Base-by-base conservation (phyloP, 2,329 filamentous ascomycete genomes). In the Stagonosporopsis rhizophila region DNA sequence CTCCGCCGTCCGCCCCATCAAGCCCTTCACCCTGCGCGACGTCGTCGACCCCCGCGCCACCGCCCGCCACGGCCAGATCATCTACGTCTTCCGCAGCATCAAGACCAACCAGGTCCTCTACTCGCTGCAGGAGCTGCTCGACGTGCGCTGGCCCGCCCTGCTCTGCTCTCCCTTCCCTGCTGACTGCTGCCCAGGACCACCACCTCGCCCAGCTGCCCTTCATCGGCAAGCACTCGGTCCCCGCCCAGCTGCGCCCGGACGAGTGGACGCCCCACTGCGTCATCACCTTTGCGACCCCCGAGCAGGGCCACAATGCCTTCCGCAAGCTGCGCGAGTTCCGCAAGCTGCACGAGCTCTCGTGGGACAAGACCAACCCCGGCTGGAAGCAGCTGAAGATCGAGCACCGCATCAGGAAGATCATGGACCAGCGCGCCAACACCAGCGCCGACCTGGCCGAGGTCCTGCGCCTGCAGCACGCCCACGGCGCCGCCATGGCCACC, bases 101-200 rank as follows among this genome's bases (percentile, higher is more conserved):
- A 80, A 81, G 59, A 87, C 86, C 32, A 86, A 87, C 56, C 86
- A 88, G 74, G 82, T 88, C 61, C 77, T 88, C 51, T 88, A 88
- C 74, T 87, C 86, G 20, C 74, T 88, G 60, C 81, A 80, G 37
- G 80, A 82, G 48, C 78, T 80, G 48, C 71, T 88, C 41, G 78
- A 86, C 61, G 85, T 87, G 76, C 62, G 78, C 7, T 11, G n/a
- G n/a, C n/a, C 37, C 19, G 7, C 2, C 25, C 25, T 5, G 15
- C 15, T 30, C 22, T 41, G 9, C 22, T 14, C 11, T 27, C 3
- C 6, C 39, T n/a, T 41, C 23, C 22, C 23, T 40, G 11, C 11
- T 41, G 39, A 27, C 25, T 27, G 25, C 4, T 7, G 8, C n/a
- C 14, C 38, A 71, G 85, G 80, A 82, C 81, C 75, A 79, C 77